Evolutionary conservation across 768 basidiomycete genomes (phyloP).

Genomic region (Chalciporus chontae): DNA sequence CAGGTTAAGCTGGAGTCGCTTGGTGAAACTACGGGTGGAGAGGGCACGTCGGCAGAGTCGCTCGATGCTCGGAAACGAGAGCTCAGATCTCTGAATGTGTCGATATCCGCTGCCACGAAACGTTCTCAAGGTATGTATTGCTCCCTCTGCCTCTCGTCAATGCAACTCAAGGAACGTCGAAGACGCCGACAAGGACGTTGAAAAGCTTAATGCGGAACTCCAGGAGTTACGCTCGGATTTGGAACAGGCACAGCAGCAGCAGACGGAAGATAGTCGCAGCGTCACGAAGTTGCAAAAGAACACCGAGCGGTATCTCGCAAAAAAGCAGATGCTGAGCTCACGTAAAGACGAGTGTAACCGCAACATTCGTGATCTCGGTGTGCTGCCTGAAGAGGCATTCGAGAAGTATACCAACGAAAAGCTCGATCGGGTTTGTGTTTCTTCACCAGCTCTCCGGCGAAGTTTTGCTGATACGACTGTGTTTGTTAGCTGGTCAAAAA

Average conservation of each 20-base stretch:
- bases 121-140: conserved; percentile 52
- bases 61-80: conserved; percentile 69
- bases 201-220: conserved; percentile 55
- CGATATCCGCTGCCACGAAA: conserved; percentile 62
- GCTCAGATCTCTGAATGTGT: conserved; percentile 58
- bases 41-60: conserved; percentile 57
- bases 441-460: neutral
- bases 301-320: conserved; percentile 91
- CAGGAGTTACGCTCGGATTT: conserved; percentile 64
- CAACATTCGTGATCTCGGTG: conserved; percentile 93
- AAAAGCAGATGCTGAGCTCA: conserved; percentile 77
- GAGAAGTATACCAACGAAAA: conserved; percentile 89
- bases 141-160: neutral
- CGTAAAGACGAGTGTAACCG: conserved; percentile 94
- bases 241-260: conserved; percentile 77
- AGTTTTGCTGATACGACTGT: conserved; percentile 1
- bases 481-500: conserved; percentile 78
- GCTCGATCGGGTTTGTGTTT: conserved; percentile 70
- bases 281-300: conserved; percentile 94
- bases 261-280: conserved; percentile 79
- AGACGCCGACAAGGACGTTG: conserved; percentile 76
- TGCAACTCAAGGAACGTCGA: neutral
- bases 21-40: conserved; percentile 57
- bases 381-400: conserved; percentile 95
- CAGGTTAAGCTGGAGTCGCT: conserved; percentile 70